A percentile compares a stretch with the other conserved stretches of the same genome.
phyloP scores from a whole-genome alignment of 495 filamentous ascomycete genomes.

The Darksidea phi region DNA sequence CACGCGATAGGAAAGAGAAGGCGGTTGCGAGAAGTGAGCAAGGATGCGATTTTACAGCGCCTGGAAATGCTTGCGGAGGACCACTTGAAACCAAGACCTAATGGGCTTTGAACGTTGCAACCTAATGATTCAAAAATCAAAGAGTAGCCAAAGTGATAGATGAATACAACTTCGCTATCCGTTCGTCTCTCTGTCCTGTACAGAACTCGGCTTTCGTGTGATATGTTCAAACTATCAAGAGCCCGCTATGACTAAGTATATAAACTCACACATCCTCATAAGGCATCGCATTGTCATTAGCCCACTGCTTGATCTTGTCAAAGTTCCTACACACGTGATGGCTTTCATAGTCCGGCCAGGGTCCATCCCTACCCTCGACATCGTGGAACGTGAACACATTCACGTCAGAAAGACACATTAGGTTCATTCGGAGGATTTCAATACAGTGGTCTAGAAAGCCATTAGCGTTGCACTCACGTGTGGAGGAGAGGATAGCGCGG shows the following conservation, averaged over 20 bases:
- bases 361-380: conserved; percentile 39
- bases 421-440: conserved; percentile 51
- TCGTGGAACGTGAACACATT: conserved; percentile 53
- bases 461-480: not conserved
- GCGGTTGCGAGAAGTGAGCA: too few species aligned
- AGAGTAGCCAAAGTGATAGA: too few species aligned
- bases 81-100: too few species aligned
- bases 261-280: not conserved
- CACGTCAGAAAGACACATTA: conserved; percentile 54
- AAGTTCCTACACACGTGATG: conserved; percentile 54
- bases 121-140: too few species aligned
- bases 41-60: too few species aligned
- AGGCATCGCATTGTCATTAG: conserved; percentile 49
- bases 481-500: not conserved
- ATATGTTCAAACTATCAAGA: conserved; percentile 1
- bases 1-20: too few species aligned
- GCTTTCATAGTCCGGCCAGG: conserved; percentile 52
- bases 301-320: conserved; percentile 51
- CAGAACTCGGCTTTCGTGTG: too few species aligned
- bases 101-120: too few species aligned
- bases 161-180: too few species aligned
- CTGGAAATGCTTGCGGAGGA: too few species aligned
- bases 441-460: conserved; percentile 49
- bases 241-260: too few species aligned
- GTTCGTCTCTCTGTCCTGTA: too few species aligned